phyloP scores from a whole-genome alignment of 2,329 filamentous ascomycete species.

The Colletotrichum endophyticum region DNA sequence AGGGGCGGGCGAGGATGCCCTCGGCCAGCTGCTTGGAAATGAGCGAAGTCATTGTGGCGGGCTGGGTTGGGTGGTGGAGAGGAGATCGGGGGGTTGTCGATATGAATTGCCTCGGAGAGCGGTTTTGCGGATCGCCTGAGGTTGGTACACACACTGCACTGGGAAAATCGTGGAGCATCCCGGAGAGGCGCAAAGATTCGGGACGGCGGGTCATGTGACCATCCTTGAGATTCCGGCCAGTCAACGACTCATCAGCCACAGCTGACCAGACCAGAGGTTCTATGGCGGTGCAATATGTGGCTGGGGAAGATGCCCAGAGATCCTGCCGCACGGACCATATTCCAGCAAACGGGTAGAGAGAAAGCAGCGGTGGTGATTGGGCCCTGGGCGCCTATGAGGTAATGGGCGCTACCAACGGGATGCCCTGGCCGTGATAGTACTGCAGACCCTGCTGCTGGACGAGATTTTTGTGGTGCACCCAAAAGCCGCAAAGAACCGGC shows the following conservation, averaged over 20 bases:
- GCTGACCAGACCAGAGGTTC: background rate
- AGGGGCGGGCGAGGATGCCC: slow-evolving; percentile 76
- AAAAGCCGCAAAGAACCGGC: slow-evolving; percentile 9
- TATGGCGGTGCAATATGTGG: background rate
- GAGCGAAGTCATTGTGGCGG: slow-evolving; percentile 67
- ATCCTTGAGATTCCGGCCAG: slow-evolving; percentile 2
- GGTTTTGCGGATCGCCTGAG: slow-evolving; percentile 19
- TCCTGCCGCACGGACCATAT: background rate
- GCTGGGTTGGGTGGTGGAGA: slow-evolving; percentile 22
- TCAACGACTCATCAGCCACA: background rate
- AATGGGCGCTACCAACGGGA: background rate
- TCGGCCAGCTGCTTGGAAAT: slow-evolving; percentile 22
- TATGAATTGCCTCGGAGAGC: slow-evolving; percentile 20
- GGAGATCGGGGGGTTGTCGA: slow-evolving; percentile 10
- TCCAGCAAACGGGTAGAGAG: background rate
- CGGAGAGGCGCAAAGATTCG: slow-evolving; percentile 21
- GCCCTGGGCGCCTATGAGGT: slow-evolving; percentile 5
- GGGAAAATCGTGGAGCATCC: slow-evolving; percentile 20
- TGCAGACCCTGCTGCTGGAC: background rate
- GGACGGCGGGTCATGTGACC: slow-evolving; percentile 17
- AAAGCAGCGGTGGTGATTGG: background rate
- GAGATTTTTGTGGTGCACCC: background rate
- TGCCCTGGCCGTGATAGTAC: slow-evolving; percentile 3
- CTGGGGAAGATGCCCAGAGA: background rate
- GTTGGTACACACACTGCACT: slow-evolving; percentile 6